Evolutionary conservation across 176 grass and related monocot species (phyloP), one percentile per base, ranked within the genome.

Genomic region (Avena eriantha): DNA sequence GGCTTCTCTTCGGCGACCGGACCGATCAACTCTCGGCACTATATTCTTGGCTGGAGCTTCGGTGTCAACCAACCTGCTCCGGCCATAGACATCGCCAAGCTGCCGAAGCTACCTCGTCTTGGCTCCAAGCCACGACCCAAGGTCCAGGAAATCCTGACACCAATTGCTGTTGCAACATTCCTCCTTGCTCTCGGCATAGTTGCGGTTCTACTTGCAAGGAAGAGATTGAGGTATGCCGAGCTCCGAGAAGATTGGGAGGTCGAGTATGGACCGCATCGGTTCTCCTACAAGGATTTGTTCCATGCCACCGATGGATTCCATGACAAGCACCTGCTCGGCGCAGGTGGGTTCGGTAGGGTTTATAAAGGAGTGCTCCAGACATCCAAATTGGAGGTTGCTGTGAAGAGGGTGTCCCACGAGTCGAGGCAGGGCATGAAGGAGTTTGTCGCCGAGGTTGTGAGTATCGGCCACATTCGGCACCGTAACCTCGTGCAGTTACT

Each of bases 371-470:
- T 46, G 36, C 69, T 72, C 14, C 39, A 1, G 21, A 46, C 69
- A 46, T 72, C 69, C 1, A 72, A 46, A 22, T 13, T 72, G 39
- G 39, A 72, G n/a, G 69, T 72, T 14, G 69, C 69, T 23, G 69
- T 46, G 36, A 72, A 72, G 39, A 73, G 41, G 43, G 69, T 73
- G 41, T 73, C 69, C 41, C 69, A 73, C 6, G 43, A 73, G 14
- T 73, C 43, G n/a, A 73, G 70, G n/a, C 70, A 73, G 43, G 70
- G 70, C 43, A 73, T 73, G 12, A 73, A 73, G n/a, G 70, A 73
- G 70, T 73, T 73, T 24, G 70, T 73, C 5, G 70, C 70, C 5
- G 70, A 73, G 70, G 70, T 73, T 48, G 43, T 5, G 11, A 73
- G 69, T 21, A 48, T 73, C 0, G 69, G 69, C 69, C 69, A 47